Percentiles rank a stretch among this genome's conserved stretches.
These are phyloP conservation scores for Monosporascus ibericus DNA, from an alignment of 2,329 filamentous ascomycete species.

Conservation along the genomic window DNA sequence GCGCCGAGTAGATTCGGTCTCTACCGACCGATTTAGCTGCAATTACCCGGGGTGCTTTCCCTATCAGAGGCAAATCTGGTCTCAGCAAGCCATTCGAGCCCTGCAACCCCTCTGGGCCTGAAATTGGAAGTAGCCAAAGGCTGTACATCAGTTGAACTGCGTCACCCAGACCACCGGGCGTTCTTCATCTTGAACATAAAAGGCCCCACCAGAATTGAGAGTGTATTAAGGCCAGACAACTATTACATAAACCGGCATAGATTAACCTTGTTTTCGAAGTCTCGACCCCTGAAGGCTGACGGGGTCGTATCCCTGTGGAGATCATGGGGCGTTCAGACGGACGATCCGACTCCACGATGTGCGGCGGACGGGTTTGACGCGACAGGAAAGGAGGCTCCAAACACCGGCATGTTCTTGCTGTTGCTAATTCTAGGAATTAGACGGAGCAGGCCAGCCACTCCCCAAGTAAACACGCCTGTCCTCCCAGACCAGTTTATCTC, in stretches of 20 bases:
- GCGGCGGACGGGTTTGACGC: neutral
- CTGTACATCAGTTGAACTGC: no score
- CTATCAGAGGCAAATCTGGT: no score
- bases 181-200: no score
- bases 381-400: neutral
- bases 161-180: no score
- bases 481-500: neutral
- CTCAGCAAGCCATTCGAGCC: no score
- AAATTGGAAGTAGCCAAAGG: no score
- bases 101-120: no score
- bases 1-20: no score
- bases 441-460: neutral
- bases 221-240: neutral
- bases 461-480: neutral
- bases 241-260: neutral
- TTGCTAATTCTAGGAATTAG: neutral
- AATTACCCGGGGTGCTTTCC: no score
- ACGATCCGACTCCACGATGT: neutral
- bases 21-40: no score
- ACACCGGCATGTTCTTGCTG: neutral
- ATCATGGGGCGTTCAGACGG: constrained; percentile 1
- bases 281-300: neutral
- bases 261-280: neutral
- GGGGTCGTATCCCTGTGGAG: neutral
- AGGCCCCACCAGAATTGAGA: neutral